phyloP scores from a whole-genome alignment of 768 basidiomycete genomes.

The Boletus pseudo-olivaceus region DNA sequence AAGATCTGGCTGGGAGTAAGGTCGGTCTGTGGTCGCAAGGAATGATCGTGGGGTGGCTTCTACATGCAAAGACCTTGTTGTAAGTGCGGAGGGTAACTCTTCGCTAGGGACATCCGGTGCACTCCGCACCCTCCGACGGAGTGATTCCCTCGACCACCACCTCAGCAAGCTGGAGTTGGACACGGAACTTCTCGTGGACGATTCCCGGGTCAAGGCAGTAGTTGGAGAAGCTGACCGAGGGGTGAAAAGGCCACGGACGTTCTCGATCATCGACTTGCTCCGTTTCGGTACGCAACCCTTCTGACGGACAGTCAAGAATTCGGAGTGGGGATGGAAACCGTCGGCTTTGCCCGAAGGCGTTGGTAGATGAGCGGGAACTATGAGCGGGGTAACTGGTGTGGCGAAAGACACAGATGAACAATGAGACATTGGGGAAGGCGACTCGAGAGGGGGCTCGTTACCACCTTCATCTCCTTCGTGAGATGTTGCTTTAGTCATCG shows the following conservation, averaged over 20 bases:
- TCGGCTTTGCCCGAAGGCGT: constrained; percentile 10
- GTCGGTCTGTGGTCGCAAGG: constrained; percentile 15
- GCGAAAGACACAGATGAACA: constrained; percentile 34
- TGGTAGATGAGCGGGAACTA: constrained; percentile 13
- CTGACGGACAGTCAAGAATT: constrained; percentile 23
- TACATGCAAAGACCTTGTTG: constrained; percentile 25
- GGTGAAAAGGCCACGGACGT: constrained; percentile 58
- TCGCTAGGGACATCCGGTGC: constrained; percentile 43
- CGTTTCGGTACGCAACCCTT: constrained; percentile 37
- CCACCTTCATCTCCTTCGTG: constrained; percentile 25
- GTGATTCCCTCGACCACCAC: constrained; percentile 49
- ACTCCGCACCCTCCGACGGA: constrained; percentile 52
- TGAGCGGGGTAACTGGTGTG: constrained; percentile 23
- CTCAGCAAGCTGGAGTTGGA: constrained; percentile 35
- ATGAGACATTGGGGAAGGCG: constrained; percentile 40
- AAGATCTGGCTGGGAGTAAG: constrained; percentile 33
- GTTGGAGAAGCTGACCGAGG: constrained; percentile 44
- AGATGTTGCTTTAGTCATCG: constrained; percentile 17
- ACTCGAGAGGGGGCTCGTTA: constrained; percentile 22
- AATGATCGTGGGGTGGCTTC: constrained; percentile 8
- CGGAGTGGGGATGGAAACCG: constrained; percentile 24
- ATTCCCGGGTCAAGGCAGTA: constrained; percentile 26
- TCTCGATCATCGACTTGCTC: constrained; percentile 55
- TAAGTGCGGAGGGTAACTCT: constrained; percentile 23
- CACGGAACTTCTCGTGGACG: constrained; percentile 27